Evolutionary conservation across 192 early-diverging fungal genomes (phyloP).

Genomic region (Backusella sp.): DNA sequence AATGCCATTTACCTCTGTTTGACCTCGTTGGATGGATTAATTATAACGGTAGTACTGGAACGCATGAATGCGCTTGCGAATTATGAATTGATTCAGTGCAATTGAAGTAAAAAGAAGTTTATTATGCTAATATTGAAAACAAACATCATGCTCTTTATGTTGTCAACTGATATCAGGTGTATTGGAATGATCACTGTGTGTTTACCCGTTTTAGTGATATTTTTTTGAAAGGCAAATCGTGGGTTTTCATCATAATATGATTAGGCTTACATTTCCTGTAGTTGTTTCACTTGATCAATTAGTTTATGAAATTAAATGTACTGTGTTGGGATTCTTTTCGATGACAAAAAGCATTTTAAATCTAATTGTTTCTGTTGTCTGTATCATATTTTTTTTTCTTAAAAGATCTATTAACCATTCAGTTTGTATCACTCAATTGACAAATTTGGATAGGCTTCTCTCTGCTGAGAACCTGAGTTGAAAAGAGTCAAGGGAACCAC

Average conservation of each 20-base stretch:
- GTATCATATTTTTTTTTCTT: conserved; percentile 44
- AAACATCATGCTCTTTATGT: conserved; percentile 2
- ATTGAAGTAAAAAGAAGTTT: conserved; percentile 11
- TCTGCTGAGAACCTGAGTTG: conserved; percentile 28
- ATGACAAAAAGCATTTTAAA: conserved; percentile 40
- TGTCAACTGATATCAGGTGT: not conserved
- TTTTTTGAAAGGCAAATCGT: conserved; percentile 51
- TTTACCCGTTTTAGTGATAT: conserved; percentile 44
- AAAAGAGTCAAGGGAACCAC: not conserved
- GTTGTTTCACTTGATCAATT: conserved; percentile 11
- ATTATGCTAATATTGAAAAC: not conserved
- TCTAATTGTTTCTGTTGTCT: conserved; percentile 43
- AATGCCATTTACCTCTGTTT: conserved; percentile 17
- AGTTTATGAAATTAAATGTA: conserved; percentile 48
- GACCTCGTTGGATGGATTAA: not conserved
- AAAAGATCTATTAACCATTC: not conserved
- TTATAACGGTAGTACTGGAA: not conserved
- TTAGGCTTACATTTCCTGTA: not conserved
- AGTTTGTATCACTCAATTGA: conserved; percentile 19
- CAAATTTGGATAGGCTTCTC: conserved; percentile 31
- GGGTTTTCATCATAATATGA: conserved; percentile 38
- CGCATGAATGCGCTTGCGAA: not conserved
- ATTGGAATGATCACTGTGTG: conserved; percentile 2
- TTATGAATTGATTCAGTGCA: conserved; percentile 15
- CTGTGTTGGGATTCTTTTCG: conserved; percentile 26